Evolutionary conservation across 306 rosid species (phyloP).

Genomic region (Sophora flavescens): DNA sequence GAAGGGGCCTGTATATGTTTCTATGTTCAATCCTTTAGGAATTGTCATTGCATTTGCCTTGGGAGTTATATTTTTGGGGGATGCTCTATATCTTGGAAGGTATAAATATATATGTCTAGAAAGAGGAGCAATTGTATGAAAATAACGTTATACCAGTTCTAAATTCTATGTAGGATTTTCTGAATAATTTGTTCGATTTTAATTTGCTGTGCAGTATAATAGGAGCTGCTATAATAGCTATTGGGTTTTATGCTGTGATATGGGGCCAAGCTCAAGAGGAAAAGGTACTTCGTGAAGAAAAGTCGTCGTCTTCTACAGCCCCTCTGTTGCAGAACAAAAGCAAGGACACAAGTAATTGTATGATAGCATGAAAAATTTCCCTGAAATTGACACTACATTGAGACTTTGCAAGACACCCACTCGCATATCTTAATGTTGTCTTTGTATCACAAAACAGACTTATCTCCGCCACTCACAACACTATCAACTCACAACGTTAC

Average conservation of each 20-base stretch:
- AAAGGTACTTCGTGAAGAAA: neutral
- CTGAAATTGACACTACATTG: too few species aligned
- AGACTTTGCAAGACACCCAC: neutral
- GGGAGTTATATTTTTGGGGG: conserved; percentile 54
- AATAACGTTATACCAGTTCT: neutral
- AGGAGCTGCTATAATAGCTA: conserved; percentile 47
- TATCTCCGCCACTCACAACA: too few species aligned
- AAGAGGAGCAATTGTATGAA: neutral
- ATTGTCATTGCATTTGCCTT: conserved; percentile 53
- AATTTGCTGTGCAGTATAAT: conserved; percentile 38
- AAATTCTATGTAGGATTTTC: neutral
- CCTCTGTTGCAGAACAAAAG: conserved; percentile 41
- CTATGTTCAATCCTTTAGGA: conserved; percentile 58
- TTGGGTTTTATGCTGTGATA: conserved; percentile 57
- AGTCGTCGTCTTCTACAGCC: conserved; percentile 10
- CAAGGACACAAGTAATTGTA: conserved; percentile 14
- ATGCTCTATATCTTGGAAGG: conserved; percentile 56
- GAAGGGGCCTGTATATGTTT: conserved; percentile 55
- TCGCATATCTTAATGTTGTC: neutral
- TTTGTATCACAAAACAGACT: too few species aligned
- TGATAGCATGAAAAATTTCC: neutral
- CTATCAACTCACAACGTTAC: too few species aligned
- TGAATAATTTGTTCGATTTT: neutral
- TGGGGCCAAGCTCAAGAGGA: conserved; percentile 59
- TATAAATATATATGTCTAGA: neutral